Base-by-base conservation (phyloP, 192 early-diverging fungal species). In the Coemansia sp. region DNA sequence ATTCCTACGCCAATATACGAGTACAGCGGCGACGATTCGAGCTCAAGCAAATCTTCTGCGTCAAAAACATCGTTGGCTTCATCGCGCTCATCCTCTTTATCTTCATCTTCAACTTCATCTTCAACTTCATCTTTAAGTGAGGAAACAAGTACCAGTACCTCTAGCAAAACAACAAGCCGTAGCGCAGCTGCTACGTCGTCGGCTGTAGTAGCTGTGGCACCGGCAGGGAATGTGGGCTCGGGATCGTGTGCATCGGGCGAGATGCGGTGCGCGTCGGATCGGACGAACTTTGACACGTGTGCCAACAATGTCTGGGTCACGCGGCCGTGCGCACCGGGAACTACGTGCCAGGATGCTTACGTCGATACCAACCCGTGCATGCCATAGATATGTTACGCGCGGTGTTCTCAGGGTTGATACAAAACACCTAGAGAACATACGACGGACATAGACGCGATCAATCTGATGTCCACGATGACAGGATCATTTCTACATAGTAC, bases 311-410 rank as follows among this genome's bases (percentile, higher is more conserved):
- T 43, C 23, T 62, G 61, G 61, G 33, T 62, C 6, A 14, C 52
- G 3, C 42, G 61, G 12, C 33, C 52, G 2, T 62, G 61, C n/a
- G 61, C 61, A 1, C 61, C 61, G 19, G 61, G 61, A 41, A 62
- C 61, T 7, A 15, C 37, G 13, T 62, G 61, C 42, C 10, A n/a
- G n/a, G 47, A 55, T 0, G 8, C 27, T 12, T 41, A 18, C 0
- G 34, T 19, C 2, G 19, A 23, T n/a, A 19, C 52, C 0, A 62
- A 18, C 33, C 61, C 61, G 15, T 62, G 61, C 38, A 30, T 42
- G 41, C 27, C 27, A 30, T 30, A 30, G 27, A 7, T 7, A 7
- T 30, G 27, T 30, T 30, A 30, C 4, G 27, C 4, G 27, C 7
- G 27, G 27, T 30, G 27, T 30, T 30, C n/a, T n/a, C n/a, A n/a